Conservation (phyloP, 2,329 filamentous ascomycete species). For the Blastomyces gilchristii region DNA sequence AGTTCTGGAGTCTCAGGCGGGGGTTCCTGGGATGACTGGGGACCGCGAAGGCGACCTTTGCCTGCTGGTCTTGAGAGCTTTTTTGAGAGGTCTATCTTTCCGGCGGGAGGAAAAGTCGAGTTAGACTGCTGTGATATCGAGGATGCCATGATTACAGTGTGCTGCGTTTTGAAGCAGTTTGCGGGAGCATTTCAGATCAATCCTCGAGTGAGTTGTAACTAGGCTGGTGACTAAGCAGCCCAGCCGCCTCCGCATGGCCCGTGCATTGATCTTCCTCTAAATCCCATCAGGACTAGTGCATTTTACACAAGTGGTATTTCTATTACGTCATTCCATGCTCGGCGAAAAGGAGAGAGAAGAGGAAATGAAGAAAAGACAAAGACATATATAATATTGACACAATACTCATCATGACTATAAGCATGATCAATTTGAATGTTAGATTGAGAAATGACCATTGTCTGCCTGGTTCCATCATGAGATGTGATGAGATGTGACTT, state of each 20-base stretch:
- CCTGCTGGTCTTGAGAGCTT: slow-evolving; percentile 30
- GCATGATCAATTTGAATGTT: too few species aligned
- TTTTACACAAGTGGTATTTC: background rate
- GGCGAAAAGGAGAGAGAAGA: too few species aligned
- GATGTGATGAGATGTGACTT: too few species aligned
- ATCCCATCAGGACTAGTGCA: background rate
- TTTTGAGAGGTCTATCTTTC: slow-evolving; percentile 30
- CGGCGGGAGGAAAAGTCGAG: background rate
- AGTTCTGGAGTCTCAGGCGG: slow-evolving; percentile 66
- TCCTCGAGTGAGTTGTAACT: too few species aligned
- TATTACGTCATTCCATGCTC: too few species aligned
- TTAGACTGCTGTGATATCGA: slow-evolving; percentile 14
- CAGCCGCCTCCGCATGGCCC: too few species aligned
- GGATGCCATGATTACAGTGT: slow-evolving; percentile 13
- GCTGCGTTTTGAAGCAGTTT: background rate
- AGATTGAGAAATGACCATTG: too few species aligned
- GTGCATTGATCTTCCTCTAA: background rate
- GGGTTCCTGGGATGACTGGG: slow-evolving; percentile 37
- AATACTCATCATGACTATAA: too few species aligned
- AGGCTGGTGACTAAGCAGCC: too few species aligned
- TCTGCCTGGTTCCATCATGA: too few species aligned
- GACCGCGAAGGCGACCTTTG: slow-evolving; percentile 22
- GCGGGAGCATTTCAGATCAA: background rate
- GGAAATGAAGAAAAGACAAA: too few species aligned
- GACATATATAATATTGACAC: too few species aligned